A percentile compares a stretch with the other conserved stretches of the same genome.
phyloP scores from a whole-genome alignment of 139 green algal genomes.

The Ostreobium quekettii region DNA sequence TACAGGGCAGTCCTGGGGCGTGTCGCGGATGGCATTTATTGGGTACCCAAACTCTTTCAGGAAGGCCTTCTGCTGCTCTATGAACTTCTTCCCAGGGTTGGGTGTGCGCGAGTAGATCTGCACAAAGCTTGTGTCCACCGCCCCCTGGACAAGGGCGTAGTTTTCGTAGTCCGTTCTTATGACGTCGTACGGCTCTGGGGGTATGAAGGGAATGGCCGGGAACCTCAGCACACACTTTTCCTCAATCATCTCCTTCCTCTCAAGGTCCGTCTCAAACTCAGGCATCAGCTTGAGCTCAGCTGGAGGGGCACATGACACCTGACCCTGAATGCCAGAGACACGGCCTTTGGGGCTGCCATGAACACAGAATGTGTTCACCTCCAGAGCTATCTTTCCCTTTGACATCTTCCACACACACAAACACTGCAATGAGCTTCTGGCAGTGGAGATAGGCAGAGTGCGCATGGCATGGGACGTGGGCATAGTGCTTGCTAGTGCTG shows the following conservation, averaged over 20 bases:
- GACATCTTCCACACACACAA: too few species aligned
- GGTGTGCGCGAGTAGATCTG: conserved; percentile 39
- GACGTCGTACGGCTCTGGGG: conserved; percentile 34
- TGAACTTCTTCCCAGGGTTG: conserved; percentile 36
- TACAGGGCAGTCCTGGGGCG: conserved; percentile 27
- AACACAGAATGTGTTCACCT: conserved; percentile 43
- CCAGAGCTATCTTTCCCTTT: conserved; percentile 20
- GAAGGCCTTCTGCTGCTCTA: conserved; percentile 26
- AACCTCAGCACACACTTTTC: conserved; percentile 37
- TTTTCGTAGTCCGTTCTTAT: conserved; percentile 41
- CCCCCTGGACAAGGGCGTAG: conserved; percentile 39
- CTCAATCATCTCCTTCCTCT: conserved; percentile 23
- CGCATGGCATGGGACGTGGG: too few species aligned
- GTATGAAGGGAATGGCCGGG: conserved; percentile 42
- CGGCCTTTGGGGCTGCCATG: conserved; percentile 32
- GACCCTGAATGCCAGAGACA: conserved; percentile 34
- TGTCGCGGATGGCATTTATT: conserved; percentile 29
- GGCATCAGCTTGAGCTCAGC: conserved; percentile 26
- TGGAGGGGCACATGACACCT: conserved; percentile 28
- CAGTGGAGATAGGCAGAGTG: too few species aligned
- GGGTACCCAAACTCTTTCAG: conserved; percentile 32
- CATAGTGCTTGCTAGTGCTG: too few species aligned
- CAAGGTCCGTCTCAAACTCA: conserved; percentile 26
- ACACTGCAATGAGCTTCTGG: too few species aligned
- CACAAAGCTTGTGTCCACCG: conserved; percentile 37